A percentile compares a stretch with the other conserved stretches of the same genome.
phyloP scores from a whole-genome alignment of 495 filamentous ascomycete species.

The Talaromyces nanjingensis region DNA sequence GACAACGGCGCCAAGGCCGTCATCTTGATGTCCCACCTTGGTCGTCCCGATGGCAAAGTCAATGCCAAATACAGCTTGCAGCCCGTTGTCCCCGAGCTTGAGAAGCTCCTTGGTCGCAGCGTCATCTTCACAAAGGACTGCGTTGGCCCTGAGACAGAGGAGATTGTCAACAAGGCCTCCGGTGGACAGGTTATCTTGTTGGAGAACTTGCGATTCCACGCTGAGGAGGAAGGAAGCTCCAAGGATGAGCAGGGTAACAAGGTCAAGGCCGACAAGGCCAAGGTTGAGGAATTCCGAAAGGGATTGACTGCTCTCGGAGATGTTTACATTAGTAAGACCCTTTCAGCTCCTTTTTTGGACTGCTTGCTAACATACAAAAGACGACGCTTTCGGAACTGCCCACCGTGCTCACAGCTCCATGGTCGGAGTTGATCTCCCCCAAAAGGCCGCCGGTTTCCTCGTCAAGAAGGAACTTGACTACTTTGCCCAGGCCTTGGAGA shows the following conservation, averaged over 20 bases:
- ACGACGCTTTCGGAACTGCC: conserved; percentile 97
- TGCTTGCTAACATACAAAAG: conserved; percentile 34
- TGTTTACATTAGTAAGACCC: conserved; percentile 82
- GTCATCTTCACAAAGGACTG: conserved; percentile 89
- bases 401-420: conserved; percentile 98
- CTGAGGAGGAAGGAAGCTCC: conserved; percentile 92
- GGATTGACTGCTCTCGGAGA: conserved; percentile 91
- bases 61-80: conserved; percentile 92
- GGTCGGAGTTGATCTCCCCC: conserved; percentile 91
- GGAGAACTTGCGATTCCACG: conserved; percentile 97
- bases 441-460: conserved; percentile 95
- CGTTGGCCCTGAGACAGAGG: conserved; percentile 84
- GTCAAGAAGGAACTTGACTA: conserved; percentile 99
- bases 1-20: conserved; percentile 93
- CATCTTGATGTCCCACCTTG: conserved; percentile 97
- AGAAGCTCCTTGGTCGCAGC: conserved; percentile 74
- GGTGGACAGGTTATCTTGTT: conserved; percentile 83
- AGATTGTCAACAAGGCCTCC: conserved; percentile 74
- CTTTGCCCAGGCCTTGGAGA: conserved; percentile 95
- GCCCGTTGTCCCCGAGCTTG: conserved; percentile 84
- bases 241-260: conserved; percentile 94
- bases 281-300: conserved; percentile 90
- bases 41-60: conserved; percentile 83
- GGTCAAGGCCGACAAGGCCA: conserved; percentile 90
- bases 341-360: not conserved